A percentile compares a stretch with the other conserved stretches of the same genome.
Conservation (phyloP, 768 basidiomycete species). For the Amanita brunnescens region DNA sequence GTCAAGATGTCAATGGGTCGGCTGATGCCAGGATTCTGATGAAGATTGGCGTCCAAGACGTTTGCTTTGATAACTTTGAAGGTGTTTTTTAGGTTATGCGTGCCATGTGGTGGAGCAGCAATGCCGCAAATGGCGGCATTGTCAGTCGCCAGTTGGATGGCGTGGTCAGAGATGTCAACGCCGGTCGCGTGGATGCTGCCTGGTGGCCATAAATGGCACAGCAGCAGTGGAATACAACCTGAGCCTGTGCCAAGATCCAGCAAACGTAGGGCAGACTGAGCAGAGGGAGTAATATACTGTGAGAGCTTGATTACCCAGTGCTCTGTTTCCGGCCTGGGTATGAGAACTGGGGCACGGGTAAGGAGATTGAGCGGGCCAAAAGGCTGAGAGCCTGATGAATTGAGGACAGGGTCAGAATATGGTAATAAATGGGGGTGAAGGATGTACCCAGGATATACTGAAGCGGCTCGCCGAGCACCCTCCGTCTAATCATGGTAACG, state of each 20-base stretch:
- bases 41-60: slow-evolving; percentile 40
- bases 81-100: slow-evolving; percentile 26
- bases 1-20: slow-evolving; percentile 71
- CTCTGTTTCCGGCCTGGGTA: slow-evolving; percentile 94
- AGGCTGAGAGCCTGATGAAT: slow-evolving; percentile 59
- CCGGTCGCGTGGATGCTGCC: slow-evolving; percentile 48
- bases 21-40: slow-evolving; percentile 20
- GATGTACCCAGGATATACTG: slow-evolving; percentile 83
- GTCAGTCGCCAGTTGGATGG: slow-evolving; percentile 42
- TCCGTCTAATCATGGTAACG: slow-evolving; percentile 44
- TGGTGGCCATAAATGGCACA: slow-evolving; percentile 56
- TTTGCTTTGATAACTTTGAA: slow-evolving; percentile 31
- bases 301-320: slow-evolving; percentile 65
- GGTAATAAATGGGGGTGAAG: slow-evolving; percentile 2
- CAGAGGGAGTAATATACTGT: slow-evolving; percentile 29
- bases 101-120: slow-evolving; percentile 17
- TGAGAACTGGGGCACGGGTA: slow-evolving; percentile 72
- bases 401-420: slow-evolving; percentile 9
- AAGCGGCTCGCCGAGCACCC: slow-evolving; percentile 67
- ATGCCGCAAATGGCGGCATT: slow-evolving; percentile 37
- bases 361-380: slow-evolving; percentile 79
- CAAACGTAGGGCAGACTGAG: slow-evolving; percentile 32
- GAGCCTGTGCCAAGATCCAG: slow-evolving; percentile 93
- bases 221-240: slow-evolving; percentile 84
- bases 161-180: slow-evolving; percentile 60